Evolutionary conservation across 805 yeast species (phyloP), one percentile per base, ranked within the genome.

Genomic region (Kazachstania africana): DNA sequence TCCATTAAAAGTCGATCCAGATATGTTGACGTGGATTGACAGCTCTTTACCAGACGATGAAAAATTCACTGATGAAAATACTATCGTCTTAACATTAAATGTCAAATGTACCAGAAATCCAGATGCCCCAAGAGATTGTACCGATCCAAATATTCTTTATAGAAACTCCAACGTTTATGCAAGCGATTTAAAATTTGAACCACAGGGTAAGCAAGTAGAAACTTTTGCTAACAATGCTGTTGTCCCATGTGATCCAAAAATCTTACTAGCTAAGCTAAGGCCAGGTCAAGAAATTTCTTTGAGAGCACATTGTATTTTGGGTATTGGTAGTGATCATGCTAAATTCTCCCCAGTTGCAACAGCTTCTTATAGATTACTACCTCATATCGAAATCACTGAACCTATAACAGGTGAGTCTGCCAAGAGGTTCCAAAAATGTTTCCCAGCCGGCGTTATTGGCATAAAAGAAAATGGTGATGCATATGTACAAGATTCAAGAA

Each of bases 271-370:
- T 32, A 91, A 91, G 60, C 66, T 91, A 49, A 74, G 98, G 48
- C 97, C 97, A 5, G 95, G 95, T 29, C 98, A 91, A 62, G 97
- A 91, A 60, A 87, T 91, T 40, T 72, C 88, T 17, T 66, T 91
- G 42, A 69, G 85, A 50, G 94, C 80, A 35, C 95, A 85, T 60
- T 91, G 96, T 55, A 66, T 87, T 19, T 66, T 88, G 39, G 98
- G 98, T 36, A 62, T 82, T 43, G 98, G 96, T 32, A 60, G 84
- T 26, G 98, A 91, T 57, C 98, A 91, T 59, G 96, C 98, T 37
- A 91, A 91, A 59, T 91, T 83, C 55, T 84, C 96, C 6, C 98
- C 98, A 4, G 98, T 91, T 8, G 72, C 94, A 12, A 91, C 98
- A 10, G 96, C 98, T 3, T 82, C 95, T 10, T 91, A 91, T 62